phyloP scores from a whole-genome alignment of 768 basidiomycete genomes.

The Boletus tylopilopsis region DNA sequence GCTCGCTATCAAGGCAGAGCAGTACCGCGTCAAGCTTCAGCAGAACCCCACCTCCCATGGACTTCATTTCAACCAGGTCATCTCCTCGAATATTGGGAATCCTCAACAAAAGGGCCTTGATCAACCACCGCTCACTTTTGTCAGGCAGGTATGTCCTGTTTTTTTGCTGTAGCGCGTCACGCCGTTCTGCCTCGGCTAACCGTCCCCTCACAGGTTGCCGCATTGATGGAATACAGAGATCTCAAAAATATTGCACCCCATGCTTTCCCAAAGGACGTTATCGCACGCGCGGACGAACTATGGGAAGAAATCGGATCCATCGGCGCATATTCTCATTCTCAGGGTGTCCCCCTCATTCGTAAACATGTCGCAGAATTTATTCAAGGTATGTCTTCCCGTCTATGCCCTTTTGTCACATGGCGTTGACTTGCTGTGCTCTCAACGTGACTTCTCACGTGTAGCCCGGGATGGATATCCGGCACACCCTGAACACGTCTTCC shows the following conservation, averaged over 20 bases:
- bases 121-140: constrained; percentile 90
- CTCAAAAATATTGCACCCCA: constrained; percentile 71
- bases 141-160: constrained; percentile 68
- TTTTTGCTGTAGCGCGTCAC: background rate
- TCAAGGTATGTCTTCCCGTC: constrained; percentile 47
- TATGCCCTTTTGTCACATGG: background rate
- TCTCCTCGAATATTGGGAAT: constrained; percentile 96
- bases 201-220: constrained; percentile 61
- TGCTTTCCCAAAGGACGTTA: constrained; percentile 82
- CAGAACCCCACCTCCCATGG: constrained; percentile 38
- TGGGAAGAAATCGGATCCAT: constrained; percentile 83
- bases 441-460: constrained; percentile 27
- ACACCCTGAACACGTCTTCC: constrained; percentile 82
- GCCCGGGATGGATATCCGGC: constrained; percentile 89
- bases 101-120: constrained; percentile 95
- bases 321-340: constrained; percentile 94
- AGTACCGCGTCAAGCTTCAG: constrained; percentile 69
- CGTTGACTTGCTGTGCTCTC: constrained; percentile 3
- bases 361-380: constrained; percentile 89
- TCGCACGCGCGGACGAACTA: constrained; percentile 80
- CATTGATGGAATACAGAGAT: constrained; percentile 88
- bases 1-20: constrained; percentile 91
- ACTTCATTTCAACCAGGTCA: constrained; percentile 85
- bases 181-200: background rate
- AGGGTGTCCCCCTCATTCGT: constrained; percentile 87